A percentile compares a stretch with the other conserved stretches of the same genome.
These are phyloP conservation scores for Nicotiana tabacum DNA, from an alignment of 257 asterid genomes.

Conservation along the genomic window DNA sequence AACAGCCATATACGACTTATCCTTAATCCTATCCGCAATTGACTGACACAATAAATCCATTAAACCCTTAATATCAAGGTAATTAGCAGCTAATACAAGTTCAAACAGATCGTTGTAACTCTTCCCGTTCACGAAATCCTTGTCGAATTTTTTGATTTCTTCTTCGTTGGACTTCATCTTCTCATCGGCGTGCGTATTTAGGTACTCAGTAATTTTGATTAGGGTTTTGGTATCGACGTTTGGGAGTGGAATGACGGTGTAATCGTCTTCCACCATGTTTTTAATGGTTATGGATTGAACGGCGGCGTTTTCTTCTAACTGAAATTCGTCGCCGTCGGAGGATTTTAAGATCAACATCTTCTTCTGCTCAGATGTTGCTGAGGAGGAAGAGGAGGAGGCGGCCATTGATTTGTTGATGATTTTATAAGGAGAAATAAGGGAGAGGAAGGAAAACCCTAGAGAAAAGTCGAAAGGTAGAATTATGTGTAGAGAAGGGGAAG, in stretches of 20 bases:
- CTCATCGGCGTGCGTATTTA: background rate
- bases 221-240: slow-evolving; percentile 6
- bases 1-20: background rate
- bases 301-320: background rate
- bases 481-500: background rate
- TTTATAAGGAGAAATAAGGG: background rate
- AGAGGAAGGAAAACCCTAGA: background rate
- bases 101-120: background rate
- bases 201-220: background rate
- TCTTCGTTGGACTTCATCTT: background rate
- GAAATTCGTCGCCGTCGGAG: slow-evolving; percentile 2
- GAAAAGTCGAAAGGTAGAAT: too few relatives aligned
- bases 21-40: slow-evolving; percentile 5
- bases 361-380: background rate
- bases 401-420: background rate
- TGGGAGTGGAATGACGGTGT: slow-evolving; percentile 7
- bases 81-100: slow-evolving; percentile 11
- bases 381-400: background rate
- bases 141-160: slow-evolving; percentile 2
- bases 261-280: slow-evolving; percentile 17
- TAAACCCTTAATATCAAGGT: background rate
- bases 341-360: slow-evolving; percentile 2
- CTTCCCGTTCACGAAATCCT: background rate
- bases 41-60: background rate
- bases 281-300: background rate